Conservation (phyloP, 192 early-diverging fungal genomes). For the Coemansia sp. region DNA sequence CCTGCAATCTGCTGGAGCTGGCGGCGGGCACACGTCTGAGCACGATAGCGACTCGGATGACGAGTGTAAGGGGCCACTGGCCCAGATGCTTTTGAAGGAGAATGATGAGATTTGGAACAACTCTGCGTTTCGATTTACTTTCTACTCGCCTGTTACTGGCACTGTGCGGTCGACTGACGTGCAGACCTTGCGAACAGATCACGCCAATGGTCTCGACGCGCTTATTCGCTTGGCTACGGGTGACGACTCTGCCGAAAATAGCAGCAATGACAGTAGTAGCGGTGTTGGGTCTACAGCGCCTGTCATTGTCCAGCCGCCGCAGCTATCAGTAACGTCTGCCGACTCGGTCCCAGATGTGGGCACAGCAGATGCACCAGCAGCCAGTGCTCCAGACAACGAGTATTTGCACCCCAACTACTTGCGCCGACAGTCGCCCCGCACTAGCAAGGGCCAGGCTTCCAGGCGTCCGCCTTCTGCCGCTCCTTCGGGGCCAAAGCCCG, state of each 20-base stretch:
- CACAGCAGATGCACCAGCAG: not conserved
- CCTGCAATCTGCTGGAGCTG: constrained; percentile 6
- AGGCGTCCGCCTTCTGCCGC: not conserved
- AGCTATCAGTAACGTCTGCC: constrained; percentile 31
- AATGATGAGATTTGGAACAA: constrained; percentile 53
- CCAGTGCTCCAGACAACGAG: constrained; percentile 4
- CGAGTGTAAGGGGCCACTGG: constrained; percentile 28
- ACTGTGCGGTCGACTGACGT: constrained; percentile 58
- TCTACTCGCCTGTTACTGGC: constrained; percentile 63
- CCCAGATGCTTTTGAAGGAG: constrained; percentile 39
- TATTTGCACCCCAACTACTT: constrained; percentile 41
- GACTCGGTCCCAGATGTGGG: constrained; percentile 16
- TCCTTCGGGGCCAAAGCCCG: not conserved
- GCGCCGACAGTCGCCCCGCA: constrained; percentile 6
- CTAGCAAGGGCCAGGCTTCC: not conserved
- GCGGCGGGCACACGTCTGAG: not conserved
- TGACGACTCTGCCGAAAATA: not conserved
- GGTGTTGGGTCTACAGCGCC: not conserved
- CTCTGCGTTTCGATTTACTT: constrained; percentile 57
- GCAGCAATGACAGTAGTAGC: not conserved
- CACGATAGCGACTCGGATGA: constrained; percentile 12
- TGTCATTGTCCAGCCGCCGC: constrained; percentile 10
- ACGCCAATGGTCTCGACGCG: constrained; percentile 30
- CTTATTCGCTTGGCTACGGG: constrained; percentile 33
- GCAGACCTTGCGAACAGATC: constrained; percentile 52